A percentile compares a stretch with the other conserved stretches of the same genome.
phyloP scores from a whole-genome alignment of 2,329 filamentous ascomycete genomes.

The Mariannaea sp. region DNA sequence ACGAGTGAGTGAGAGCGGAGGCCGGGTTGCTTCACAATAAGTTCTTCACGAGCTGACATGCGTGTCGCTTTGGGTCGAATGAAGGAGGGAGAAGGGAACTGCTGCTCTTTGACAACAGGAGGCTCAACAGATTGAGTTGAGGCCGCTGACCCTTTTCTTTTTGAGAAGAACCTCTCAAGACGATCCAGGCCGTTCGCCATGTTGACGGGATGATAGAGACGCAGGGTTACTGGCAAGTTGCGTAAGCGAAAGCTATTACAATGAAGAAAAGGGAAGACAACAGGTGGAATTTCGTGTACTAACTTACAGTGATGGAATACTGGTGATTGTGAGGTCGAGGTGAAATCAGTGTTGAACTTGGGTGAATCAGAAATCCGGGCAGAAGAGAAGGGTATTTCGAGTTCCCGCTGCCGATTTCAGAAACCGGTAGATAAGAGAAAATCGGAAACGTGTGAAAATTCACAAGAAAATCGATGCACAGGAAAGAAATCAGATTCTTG shows the following conservation, averaged over 20 bases:
- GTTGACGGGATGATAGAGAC: slow-evolving; percentile 37
- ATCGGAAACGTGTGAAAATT: slow-evolving; percentile 31
- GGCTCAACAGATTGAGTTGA: slow-evolving; percentile 34
- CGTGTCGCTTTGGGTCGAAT: slow-evolving; percentile 59
- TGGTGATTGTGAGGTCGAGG: slow-evolving; percentile 9
- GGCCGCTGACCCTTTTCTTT: slow-evolving; percentile 41
- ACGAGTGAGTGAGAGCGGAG: slow-evolving; percentile 39
- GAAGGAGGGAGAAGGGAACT: slow-evolving; percentile 59
- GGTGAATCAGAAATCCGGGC: slow-evolving; percentile 28
- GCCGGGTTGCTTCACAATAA: slow-evolving; percentile 38
- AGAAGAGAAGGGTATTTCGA: slow-evolving; percentile 25
- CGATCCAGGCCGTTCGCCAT: slow-evolving; percentile 56
- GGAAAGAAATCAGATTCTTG: background rate
- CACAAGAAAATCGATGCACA: slow-evolving; percentile 13
- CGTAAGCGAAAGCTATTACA: slow-evolving; percentile 29
- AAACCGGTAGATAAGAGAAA: slow-evolving; percentile 17
- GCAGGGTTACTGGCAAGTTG: slow-evolving; percentile 28
- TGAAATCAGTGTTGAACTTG: slow-evolving; percentile 16
- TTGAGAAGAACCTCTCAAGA: slow-evolving; percentile 59
- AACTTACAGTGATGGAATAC: slow-evolving; percentile 26
- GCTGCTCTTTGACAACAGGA: slow-evolving; percentile 38
- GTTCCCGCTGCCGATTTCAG: slow-evolving; percentile 23
- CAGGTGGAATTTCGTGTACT: slow-evolving; percentile 13
- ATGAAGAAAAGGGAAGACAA: slow-evolving; percentile 14
- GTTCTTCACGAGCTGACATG: slow-evolving; percentile 62